Evolutionary conservation across 2,329 filamentous ascomycete species (phyloP).

Genomic region (Leptographium flavum): DNA sequence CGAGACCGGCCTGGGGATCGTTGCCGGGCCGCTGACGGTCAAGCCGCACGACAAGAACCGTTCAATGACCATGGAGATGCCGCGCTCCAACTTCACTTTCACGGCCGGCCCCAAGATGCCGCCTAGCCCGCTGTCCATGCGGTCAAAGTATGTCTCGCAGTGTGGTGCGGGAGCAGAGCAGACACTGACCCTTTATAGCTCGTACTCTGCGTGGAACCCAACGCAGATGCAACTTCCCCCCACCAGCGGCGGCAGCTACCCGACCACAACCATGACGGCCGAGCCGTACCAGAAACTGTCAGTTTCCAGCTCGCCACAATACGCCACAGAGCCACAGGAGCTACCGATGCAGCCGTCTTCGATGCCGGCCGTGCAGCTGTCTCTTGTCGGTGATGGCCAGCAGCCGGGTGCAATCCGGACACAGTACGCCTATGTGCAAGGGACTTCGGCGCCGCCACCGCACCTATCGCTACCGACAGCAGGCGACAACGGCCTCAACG

Average conservation of each 20-base stretch:
- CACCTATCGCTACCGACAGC: conserved; percentile 31
- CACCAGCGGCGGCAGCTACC: conserved; percentile 16
- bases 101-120: conserved; percentile 38
- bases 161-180: too few relatives aligned
- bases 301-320: conserved; percentile 31
- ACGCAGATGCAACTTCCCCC: conserved; percentile 28
- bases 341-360: conserved; percentile 37
- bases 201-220: conserved; percentile 42
- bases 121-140: conserved; percentile 37
- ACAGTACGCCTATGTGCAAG: conserved; percentile 40
- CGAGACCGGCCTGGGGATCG: conserved; percentile 47
- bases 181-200: conserved; percentile 22
- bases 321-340: conserved; percentile 36
- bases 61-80: conserved; percentile 38
- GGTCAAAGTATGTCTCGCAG: conserved; percentile 43
- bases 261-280: conserved; percentile 33
- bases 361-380: conserved; percentile 39
- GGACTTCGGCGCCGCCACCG: conserved; percentile 33
- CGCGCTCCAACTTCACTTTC: conserved; percentile 43
- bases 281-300: conserved; percentile 41
- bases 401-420: conserved; percentile 31
- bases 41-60: conserved; percentile 42
- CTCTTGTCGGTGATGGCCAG: conserved; percentile 34
- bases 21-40: conserved; percentile 38
- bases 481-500: conserved; percentile 28